Conservation (phyloP, 2,329 filamentous ascomycete genomes). For the Monilinia laxa region DNA sequence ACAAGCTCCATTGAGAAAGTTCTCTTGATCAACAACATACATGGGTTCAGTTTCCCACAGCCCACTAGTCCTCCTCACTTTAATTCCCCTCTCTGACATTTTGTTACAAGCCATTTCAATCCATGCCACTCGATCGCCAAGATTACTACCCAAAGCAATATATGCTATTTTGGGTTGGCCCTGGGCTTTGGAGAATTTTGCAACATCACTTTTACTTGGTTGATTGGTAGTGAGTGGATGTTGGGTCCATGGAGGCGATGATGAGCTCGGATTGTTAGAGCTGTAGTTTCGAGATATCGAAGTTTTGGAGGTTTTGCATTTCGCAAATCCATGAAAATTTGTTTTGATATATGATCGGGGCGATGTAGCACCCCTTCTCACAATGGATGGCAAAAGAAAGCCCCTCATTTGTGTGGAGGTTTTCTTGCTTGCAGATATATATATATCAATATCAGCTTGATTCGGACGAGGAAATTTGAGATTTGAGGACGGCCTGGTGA, state of each 20-base stretch:
- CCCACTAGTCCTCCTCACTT: conserved; percentile 75
- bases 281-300: conserved; percentile 3
- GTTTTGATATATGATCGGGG: not conserved
- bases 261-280: conserved; percentile 9
- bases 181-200: not conserved
- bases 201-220: not conserved
- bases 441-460: not conserved
- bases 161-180: conserved; percentile 53
- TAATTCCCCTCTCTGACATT: conserved; percentile 73
- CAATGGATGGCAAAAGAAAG: not conserved
- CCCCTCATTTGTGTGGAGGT: conserved; percentile 3
- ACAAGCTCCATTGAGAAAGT: conserved; percentile 89
- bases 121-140: conserved; percentile 79
- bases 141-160: conserved; percentile 88
- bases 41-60: conserved; percentile 95
- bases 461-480: not conserved
- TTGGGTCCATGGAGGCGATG: conserved; percentile 12
- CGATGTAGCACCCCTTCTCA: not conserved
- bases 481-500: not conserved
- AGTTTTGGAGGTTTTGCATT: not conserved
- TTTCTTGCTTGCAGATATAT: not conserved
- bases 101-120: conserved; percentile 81
- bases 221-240: conserved; percentile 12
- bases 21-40: conserved; percentile 88
- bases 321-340: not conserved